Percentiles rank a stretch among this genome's conserved stretches.
Evolutionary conservation across 2,329 filamentous ascomycete genomes (phyloP).

Genomic region (Plectosphaerella sp.): DNA sequence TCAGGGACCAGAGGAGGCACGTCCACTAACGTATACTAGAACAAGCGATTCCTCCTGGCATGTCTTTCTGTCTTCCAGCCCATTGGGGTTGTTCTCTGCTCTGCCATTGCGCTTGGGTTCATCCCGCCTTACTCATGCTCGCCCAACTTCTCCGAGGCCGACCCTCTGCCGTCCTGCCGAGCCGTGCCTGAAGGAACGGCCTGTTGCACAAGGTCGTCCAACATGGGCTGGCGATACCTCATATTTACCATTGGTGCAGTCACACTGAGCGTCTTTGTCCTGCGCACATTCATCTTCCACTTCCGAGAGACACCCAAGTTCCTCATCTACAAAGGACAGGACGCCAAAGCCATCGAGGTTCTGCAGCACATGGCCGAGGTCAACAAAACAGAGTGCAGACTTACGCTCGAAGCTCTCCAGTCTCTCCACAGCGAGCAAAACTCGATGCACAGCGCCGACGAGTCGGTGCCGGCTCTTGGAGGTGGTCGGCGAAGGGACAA

Average conservation of each 20-base stretch:
- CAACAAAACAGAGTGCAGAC: conserved; percentile 28
- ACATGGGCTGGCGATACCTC: conserved; percentile 58
- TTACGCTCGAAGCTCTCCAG: conserved; percentile 4
- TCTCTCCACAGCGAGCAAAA: conserved; percentile 15
- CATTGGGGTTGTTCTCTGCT: conserved; percentile 47
- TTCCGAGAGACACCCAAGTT: conserved; percentile 56
- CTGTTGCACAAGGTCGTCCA: conserved; percentile 31
- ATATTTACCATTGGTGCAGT: conserved; percentile 49
- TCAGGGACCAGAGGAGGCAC: too few species aligned
- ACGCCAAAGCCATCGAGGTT: conserved; percentile 46
- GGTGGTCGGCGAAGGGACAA: conserved; percentile 9
- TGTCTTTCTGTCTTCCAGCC: conserved; percentile 52
- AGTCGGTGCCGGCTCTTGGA: conserved; percentile 12
- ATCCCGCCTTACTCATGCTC: conserved; percentile 46
- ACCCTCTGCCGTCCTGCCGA: conserved; percentile 39
- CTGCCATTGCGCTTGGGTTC: conserved; percentile 47
- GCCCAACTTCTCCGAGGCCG: conserved; percentile 41
- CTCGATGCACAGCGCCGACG: conserved; percentile 9
- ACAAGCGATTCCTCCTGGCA: conserved; percentile 46
- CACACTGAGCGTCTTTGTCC: conserved; percentile 47
- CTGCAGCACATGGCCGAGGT: conserved; percentile 50
- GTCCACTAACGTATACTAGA: conserved; percentile 7
- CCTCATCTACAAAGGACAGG: conserved; percentile 48
- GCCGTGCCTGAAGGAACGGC: conserved; percentile 16
- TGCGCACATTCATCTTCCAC: conserved; percentile 51